Evolutionary conservation across 352 stramenopile species (phyloP), one percentile per base, ranked within the genome.

Genomic region (Globisporangium solare): DNA sequence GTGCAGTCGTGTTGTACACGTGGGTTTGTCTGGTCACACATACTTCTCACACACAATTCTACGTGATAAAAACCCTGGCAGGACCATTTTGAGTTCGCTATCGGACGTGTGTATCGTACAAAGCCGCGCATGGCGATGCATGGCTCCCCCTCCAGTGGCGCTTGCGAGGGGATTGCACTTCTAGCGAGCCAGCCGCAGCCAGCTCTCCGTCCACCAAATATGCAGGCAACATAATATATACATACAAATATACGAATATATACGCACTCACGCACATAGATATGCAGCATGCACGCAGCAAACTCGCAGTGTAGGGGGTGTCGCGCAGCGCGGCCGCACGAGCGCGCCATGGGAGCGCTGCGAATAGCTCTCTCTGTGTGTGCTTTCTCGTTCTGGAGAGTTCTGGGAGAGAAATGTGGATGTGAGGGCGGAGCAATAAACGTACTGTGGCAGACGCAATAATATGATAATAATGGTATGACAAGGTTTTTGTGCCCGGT

Each of bases 41-140:
- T 91, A 91, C 80, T 91, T 91, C 69, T 88, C 79, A 84, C 67
- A 83, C 80, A 78, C 80, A 91, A 91, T 86, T 68, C 74, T 91
- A 88, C 52, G 80, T 83, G 80, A 86, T 86, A 88, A 90, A 90
- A 90, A 90, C 80, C 80, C 80, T 90, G 80, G 56, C 60, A 88
- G 80, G 80, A 90, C 80, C 80, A 86, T 51, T 40, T 40, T 41
- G 47, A 47, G 11, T 32, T 87, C 52, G 60, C 39, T 90, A 20
- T 90, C 51, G 77, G 79, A 90, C 73, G 75, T 68, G 58, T 62
- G 79, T 90, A 90, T 90, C 79, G 77, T 88, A 77, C 77, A 41
- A 49, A 35, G 27, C 27, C 27, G 10, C 2, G 32, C 10, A 43
- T 43, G 39, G 5, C 4, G 17, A 46, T 27, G 5, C 24, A 39